Conservation (phyloP, 2,329 filamentous ascomycete genomes). For the Epichloe hybrida region DNA sequence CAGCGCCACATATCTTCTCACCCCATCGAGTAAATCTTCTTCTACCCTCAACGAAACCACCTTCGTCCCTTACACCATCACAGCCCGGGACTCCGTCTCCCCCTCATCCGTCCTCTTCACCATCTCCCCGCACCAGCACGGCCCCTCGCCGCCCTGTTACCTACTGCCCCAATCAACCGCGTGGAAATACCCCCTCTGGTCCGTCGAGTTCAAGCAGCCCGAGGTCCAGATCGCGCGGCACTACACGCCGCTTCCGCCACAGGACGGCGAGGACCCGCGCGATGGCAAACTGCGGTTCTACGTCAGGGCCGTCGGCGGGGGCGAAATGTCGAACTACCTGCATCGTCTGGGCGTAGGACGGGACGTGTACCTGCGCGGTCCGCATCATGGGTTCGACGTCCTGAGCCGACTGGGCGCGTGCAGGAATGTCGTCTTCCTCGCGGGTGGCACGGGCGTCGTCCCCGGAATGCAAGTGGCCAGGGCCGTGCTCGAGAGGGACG, state of each 20-base stretch:
- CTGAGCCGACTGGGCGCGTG: conserved; percentile 16
- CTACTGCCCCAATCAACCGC: conserved; percentile 10
- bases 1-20: conserved; percentile 14
- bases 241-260: conserved; percentile 73
- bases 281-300: conserved; percentile 51
- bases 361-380: conserved; percentile 64
- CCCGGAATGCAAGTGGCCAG: conserved; percentile 72
- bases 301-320: conserved; percentile 62
- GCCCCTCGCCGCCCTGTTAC: conserved; percentile 14
- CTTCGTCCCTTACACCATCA: conserved; percentile 55
- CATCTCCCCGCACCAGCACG: conserved; percentile 30
- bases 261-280: conserved; percentile 14
- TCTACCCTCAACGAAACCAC: conserved; percentile 39
- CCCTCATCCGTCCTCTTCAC: conserved; percentile 56
- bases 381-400: conserved; percentile 53
- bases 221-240: conserved; percentile 82
- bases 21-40: conserved; percentile 11
- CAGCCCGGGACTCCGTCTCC: conserved; percentile 47
- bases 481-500: conserved; percentile 35
- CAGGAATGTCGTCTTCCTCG: conserved; percentile 60
- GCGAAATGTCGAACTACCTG: conserved; percentile 79
- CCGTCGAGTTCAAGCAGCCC: conserved; percentile 87
- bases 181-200: conserved; percentile 55
- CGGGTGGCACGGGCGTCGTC: conserved; percentile 84
- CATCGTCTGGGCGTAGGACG: conserved; percentile 48